Base-by-base conservation (phyloP, 305 asterid genomes). In the Caryopteris hybrid region DNA sequence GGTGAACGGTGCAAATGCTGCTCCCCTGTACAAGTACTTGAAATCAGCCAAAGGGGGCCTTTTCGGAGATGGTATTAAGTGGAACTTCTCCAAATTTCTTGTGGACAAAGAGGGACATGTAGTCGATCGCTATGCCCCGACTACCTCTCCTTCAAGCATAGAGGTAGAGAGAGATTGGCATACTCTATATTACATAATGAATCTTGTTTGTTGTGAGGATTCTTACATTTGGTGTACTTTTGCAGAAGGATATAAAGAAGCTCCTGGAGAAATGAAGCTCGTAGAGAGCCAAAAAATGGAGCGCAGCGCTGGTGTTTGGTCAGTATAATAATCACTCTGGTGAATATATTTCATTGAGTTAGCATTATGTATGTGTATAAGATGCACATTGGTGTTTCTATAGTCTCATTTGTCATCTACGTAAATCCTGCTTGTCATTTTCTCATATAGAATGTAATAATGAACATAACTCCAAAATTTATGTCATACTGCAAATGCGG, bases 61-160 rank as follows among this genome's bases (percentile, higher is more conserved):
- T 2, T 80, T 92, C 3, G 95, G 96, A 8, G 93, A 90, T 39
- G 23, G 80, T 42, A 90, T 92, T 33, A 90, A 92, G 60, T 92
- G 98, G 98, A 92, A 92, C 76, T 92, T 92, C 81, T 73, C 98
- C 69, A 90, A 92, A 43, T 92, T 92, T 71, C 93, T 92, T 0
- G 83, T 90, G 3, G 84, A 92, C 72, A 90, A 83, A 75, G 95
- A 90, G 59, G 98, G 98, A 36, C 76, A 57, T 0, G 95, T 92
- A 4, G 90, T 86, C 0, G 93, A 92, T 59, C 98, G 98, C 51
- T 90, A 90, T 55, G 94, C 96, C 1, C 96, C 98, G 69, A 90
- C 97, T 9, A 92, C 98, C 1, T 55, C 95, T 76, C 98, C 98
- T 36, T 83, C 86, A 59, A 84, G 93, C 86, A 86, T 92, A 0